These are phyloP conservation scores for Cyclocybe aegerita DNA, from an alignment of 768 basidiomycete species.

Conservation along the genomic window DNA sequence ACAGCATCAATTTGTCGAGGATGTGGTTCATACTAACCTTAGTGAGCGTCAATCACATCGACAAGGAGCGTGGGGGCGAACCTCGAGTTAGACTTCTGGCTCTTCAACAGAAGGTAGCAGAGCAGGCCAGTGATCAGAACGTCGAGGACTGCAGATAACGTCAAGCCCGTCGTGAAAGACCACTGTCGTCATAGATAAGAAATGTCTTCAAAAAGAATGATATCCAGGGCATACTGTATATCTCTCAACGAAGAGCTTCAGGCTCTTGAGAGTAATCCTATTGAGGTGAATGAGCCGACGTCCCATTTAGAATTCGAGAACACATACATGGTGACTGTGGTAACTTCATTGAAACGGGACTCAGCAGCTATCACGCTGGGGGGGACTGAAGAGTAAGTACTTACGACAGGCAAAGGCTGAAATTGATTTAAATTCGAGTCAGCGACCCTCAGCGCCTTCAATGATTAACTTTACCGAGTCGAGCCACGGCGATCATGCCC, in stretches of 20 bases:
- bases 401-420: constrained; percentile 11
- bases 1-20: constrained; percentile 46
- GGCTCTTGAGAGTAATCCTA: constrained; percentile 36
- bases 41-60: neutral
- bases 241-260: constrained; percentile 12
- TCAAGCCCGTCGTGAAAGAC: constrained; percentile 48
- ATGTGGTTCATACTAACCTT: constrained; percentile 42
- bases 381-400: neutral
- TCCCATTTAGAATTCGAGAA: neutral
- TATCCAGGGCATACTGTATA: constrained; percentile 13
- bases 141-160: constrained; percentile 49
- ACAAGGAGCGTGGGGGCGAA: constrained; percentile 5
- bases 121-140: constrained; percentile 47
- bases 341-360: neutral
- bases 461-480: constrained; percentile 2
- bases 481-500: constrained; percentile 29
- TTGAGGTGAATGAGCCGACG: neutral
- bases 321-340: constrained; percentile 10
- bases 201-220: neutral
- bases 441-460: neutral
- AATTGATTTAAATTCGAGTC: neutral
- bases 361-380: neutral
- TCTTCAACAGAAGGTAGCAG: constrained; percentile 40
- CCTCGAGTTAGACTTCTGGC: constrained; percentile 38
- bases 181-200: constrained; percentile 1